Conservation (phyloP, 2,329 filamentous ascomycete genomes). For the Pestalotiopsis fici region DNA sequence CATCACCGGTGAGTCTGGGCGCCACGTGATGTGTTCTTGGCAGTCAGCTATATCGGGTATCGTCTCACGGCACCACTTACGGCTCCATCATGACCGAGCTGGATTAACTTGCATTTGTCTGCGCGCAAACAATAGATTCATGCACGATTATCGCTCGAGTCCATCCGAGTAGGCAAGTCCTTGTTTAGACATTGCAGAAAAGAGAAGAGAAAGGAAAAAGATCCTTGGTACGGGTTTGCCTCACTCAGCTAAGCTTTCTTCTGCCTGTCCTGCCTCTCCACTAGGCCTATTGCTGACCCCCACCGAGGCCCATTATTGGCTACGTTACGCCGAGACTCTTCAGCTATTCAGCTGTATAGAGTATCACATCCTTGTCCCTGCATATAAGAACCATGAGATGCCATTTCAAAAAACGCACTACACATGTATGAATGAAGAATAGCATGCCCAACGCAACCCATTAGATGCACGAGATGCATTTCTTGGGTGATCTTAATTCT, state of each 20-base stretch:
- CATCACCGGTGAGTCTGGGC: neutral
- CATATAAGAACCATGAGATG: neutral
- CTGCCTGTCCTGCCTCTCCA: neutral
- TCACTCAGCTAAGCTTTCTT: neutral
- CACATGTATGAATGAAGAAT: neutral
- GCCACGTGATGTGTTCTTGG: neutral
- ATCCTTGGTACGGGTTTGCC: neutral
- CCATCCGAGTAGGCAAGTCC: neutral
- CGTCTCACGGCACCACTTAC: neutral
- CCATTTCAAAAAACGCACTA: neutral
- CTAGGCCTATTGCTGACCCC: neutral
- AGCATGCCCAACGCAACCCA: neutral
- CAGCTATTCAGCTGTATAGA: slow-evolving; percentile 6
- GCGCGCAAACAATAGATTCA: neutral
- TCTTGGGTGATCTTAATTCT: neutral
- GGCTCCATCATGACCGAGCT: neutral
- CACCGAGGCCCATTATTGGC: neutral
- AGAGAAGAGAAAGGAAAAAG: neutral
- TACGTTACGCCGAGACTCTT: neutral
- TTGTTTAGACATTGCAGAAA: neutral
- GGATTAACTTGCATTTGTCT: neutral
- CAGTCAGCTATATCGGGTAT: slow-evolving; percentile 7
- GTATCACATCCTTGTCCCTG: neutral
- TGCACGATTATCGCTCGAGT: neutral
- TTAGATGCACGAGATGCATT: neutral